phyloP scores from a whole-genome alignment of 192 early-diverging fungal species.

The Umbelopsis isabellina region DNA sequence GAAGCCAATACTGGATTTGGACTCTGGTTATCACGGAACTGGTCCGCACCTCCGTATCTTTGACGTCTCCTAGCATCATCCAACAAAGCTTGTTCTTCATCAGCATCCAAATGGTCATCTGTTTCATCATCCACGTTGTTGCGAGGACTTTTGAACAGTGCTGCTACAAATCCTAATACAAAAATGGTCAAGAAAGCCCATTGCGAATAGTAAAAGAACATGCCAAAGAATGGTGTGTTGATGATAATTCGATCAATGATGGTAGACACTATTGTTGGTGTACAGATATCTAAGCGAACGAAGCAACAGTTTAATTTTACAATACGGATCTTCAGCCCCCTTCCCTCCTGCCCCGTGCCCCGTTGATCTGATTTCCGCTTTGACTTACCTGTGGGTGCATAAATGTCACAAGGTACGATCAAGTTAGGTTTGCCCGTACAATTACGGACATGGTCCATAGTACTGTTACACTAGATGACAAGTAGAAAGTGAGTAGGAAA shows the following conservation, averaged over 20 bases:
- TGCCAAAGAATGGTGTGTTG: slow-evolving; percentile 57
- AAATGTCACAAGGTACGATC: slow-evolving; percentile 60
- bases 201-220: slow-evolving; percentile 56
- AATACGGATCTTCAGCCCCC: slow-evolving; percentile 10
- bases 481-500: not conserved
- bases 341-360: not conserved
- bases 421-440: slow-evolving; percentile 51
- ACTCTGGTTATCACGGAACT: not conserved
- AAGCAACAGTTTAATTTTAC: not conserved
- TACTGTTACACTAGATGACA: slow-evolving; percentile 55
- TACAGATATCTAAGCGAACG: slow-evolving; percentile 50
- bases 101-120: slow-evolving; percentile 40
- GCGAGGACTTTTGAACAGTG: slow-evolving; percentile 38
- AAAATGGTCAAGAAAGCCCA: slow-evolving; percentile 56
- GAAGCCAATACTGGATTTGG: slow-evolving; percentile 3
- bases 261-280: slow-evolving; percentile 57
- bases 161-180: slow-evolving; percentile 42
- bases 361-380: not conserved
- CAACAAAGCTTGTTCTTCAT: slow-evolving; percentile 39
- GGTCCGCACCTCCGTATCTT: not conserved
- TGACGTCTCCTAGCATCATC: slow-evolving; percentile 17
- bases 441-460: slow-evolving; percentile 37
- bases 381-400: slow-evolving; percentile 49
- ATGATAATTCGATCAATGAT: slow-evolving; percentile 49
- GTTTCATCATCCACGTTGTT: slow-evolving; percentile 42